A percentile compares a stretch with the other conserved stretches of the same genome.
phyloP scores from a whole-genome alignment of 2,329 filamentous ascomycete genomes.

The Rosellinia necatrix region DNA sequence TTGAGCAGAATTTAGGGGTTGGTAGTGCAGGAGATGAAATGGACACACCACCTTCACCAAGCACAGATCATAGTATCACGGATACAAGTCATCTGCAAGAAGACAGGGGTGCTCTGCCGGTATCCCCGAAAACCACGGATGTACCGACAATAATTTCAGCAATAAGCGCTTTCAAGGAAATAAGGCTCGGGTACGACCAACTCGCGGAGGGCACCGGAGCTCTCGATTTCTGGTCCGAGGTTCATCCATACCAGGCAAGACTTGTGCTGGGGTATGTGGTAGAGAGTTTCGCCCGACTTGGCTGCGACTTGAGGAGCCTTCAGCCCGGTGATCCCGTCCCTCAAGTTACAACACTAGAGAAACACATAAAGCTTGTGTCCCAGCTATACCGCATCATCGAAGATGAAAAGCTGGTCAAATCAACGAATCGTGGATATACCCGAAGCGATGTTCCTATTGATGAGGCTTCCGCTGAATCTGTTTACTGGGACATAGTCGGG shows the following conservation, averaged over 20 bases:
- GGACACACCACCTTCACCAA: conserved; percentile 3
- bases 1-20: conserved; percentile 19
- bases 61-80: not conserved
- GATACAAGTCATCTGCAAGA: not conserved
- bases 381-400: conserved; percentile 19
- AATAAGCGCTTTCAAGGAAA: conserved; percentile 6
- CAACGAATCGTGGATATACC: not conserved
- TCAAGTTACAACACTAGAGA: not conserved
- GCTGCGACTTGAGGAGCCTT: conserved; percentile 2
- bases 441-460: conserved; percentile 16
- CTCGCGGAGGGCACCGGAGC: conserved; percentile 7
- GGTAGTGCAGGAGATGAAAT: conserved; percentile 5
- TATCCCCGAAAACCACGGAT: not conserved
- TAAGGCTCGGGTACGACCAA: conserved; percentile 8
- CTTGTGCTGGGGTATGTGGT: conserved; percentile 17
- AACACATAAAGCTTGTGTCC: conserved; percentile 12
- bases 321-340: not conserved
- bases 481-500: conserved; percentile 21
- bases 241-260: conserved; percentile 7
- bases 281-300: conserved; percentile 15
- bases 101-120: not conserved
- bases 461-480: conserved; percentile 7
- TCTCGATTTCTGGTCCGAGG: conserved; percentile 10
- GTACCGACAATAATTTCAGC: conserved; percentile 7
- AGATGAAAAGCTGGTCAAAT: conserved; percentile 11